Conservation (phyloP, 805 yeast genomes). For the Cyberlindnera galapagoensis region DNA sequence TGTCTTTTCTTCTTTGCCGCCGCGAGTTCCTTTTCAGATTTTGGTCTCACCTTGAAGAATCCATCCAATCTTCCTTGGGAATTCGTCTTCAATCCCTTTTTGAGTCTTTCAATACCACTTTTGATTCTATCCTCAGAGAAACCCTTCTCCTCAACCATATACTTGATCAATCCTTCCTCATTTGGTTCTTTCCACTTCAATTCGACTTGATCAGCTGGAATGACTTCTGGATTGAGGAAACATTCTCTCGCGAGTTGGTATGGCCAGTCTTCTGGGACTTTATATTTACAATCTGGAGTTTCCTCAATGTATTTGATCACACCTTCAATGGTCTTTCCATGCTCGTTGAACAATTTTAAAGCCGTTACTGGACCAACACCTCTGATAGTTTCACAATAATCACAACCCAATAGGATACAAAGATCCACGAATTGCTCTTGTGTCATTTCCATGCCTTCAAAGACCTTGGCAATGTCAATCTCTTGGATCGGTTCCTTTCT, state of each 20-base stretch:
- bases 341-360: slow-evolving; percentile 77
- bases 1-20: slow-evolving; percentile 24
- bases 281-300: slow-evolving; percentile 53
- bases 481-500: slow-evolving; percentile 90
- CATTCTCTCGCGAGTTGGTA: slow-evolving; percentile 80
- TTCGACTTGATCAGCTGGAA: slow-evolving; percentile 50
- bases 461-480: slow-evolving; percentile 56
- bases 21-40: slow-evolving; percentile 39
- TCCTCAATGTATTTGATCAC: slow-evolving; percentile 57
- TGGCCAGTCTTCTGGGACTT: slow-evolving; percentile 94
- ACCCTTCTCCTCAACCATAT: slow-evolving; percentile 81
- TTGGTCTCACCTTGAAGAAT: slow-evolving; percentile 66
- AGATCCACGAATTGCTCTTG: slow-evolving; percentile 76
- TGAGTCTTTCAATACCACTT: slow-evolving; percentile 78
- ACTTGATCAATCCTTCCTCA: slow-evolving; percentile 73
- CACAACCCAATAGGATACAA: slow-evolving; percentile 93
- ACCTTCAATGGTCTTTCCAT: slow-evolving; percentile 64
- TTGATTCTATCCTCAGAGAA: slow-evolving; percentile 89
- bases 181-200: slow-evolving; percentile 90
- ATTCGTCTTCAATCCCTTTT: slow-evolving; percentile 77
- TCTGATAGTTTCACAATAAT: slow-evolving; percentile 89
- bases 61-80: slow-evolving; percentile 92
- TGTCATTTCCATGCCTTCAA: slow-evolving; percentile 74
- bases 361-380: slow-evolving; percentile 98
- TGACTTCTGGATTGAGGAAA: slow-evolving; percentile 77